Conservation (phyloP, 495 filamentous ascomycete genomes). For the Aspergillus leporis region DNA sequence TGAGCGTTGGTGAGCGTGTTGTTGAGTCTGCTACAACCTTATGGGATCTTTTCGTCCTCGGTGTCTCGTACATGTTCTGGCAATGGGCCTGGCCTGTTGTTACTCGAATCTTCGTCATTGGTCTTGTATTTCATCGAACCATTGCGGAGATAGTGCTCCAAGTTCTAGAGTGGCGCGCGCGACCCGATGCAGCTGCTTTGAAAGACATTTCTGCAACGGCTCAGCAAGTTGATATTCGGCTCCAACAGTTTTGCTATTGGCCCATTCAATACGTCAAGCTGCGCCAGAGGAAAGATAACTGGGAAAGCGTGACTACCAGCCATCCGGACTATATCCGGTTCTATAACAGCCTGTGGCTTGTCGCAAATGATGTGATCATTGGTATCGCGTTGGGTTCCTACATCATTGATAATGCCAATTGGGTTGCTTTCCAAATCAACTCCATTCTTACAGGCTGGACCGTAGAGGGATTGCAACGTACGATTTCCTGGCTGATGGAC, state of each 20-base stretch:
- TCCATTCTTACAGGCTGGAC: conserved; percentile 78
- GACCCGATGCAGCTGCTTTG: conserved; percentile 77
- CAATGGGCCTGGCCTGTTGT: conserved; percentile 79
- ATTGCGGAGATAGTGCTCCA: conserved; percentile 77
- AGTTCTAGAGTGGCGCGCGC: conserved; percentile 83
- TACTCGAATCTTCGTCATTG: conserved; percentile 69
- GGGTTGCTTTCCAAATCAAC: conserved; percentile 82
- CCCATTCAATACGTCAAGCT: conserved; percentile 93
- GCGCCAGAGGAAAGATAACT: conserved; percentile 83
- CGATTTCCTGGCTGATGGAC: conserved; percentile 94
- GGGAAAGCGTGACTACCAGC: conserved; percentile 92
- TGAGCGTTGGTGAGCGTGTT: conserved; percentile 93
- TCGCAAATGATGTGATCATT: conserved; percentile 98
- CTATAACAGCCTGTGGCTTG: conserved; percentile 98
- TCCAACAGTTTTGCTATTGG: conserved; percentile 99
- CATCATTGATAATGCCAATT: conserved; percentile 90
- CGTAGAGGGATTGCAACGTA: conserved; percentile 82
- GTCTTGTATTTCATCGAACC: conserved; percentile 77
- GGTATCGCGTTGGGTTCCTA: conserved; percentile 95
- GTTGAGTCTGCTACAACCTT: conserved; percentile 89
- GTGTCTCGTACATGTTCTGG: conserved; percentile 68
- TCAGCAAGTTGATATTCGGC: conserved; percentile 96
- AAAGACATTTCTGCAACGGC: conserved; percentile 97
- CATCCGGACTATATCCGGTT: conserved; percentile 99
- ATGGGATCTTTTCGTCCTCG: conserved; percentile 70